Conservation (phyloP, 352 stramenopile genomes). For the Globisporangium acanthophoron region DNA sequence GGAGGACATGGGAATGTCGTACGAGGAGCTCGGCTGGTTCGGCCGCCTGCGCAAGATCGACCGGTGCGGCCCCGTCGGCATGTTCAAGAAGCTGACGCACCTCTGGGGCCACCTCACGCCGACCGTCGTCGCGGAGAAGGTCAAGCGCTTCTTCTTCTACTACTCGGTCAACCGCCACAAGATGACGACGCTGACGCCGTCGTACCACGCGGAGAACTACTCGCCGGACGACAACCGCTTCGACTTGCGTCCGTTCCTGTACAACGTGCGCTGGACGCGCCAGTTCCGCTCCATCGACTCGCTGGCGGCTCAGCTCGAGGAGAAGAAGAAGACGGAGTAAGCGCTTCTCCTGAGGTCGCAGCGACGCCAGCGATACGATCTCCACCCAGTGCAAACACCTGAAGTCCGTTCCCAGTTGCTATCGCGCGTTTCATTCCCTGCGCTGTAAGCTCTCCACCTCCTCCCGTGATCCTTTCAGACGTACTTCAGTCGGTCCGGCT, state of each 20-base stretch:
- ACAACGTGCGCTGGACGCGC: slow-evolving; percentile 93
- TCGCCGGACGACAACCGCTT: slow-evolving; percentile 99
- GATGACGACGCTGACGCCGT: slow-evolving; percentile 98
- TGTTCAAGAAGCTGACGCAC: slow-evolving; percentile 88
- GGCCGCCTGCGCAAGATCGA: slow-evolving; percentile 94
- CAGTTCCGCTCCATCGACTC: slow-evolving; percentile 95
- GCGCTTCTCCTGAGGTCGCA: background rate
- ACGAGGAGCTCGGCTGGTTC: slow-evolving; percentile 94
- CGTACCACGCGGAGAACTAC: slow-evolving; percentile 98
- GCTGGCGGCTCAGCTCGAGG: slow-evolving; percentile 71
- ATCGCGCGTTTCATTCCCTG: background rate
- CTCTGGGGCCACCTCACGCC: slow-evolving; percentile 88
- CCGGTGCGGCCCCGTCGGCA: slow-evolving; percentile 92
- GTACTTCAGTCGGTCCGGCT: slow-evolving; percentile 25
- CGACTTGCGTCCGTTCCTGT: slow-evolving; percentile 97
- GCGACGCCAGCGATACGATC: too few species aligned
- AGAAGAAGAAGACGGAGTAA: slow-evolving; percentile 12
- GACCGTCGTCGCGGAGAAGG: slow-evolving; percentile 71
- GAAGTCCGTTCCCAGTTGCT: too few species aligned
- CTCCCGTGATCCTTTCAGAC: background rate
- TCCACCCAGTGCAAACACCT: background rate
- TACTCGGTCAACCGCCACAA: slow-evolving; percentile 98
- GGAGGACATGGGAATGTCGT: slow-evolving; percentile 2
- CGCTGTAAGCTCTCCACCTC: background rate
- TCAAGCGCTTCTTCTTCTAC: slow-evolving; percentile 98